Evolutionary conservation across 1,284 basidiomycete species (phyloP), one percentile per base, ranked within the genome.

Genomic region (Cutaneotrichosporon sp.): DNA sequence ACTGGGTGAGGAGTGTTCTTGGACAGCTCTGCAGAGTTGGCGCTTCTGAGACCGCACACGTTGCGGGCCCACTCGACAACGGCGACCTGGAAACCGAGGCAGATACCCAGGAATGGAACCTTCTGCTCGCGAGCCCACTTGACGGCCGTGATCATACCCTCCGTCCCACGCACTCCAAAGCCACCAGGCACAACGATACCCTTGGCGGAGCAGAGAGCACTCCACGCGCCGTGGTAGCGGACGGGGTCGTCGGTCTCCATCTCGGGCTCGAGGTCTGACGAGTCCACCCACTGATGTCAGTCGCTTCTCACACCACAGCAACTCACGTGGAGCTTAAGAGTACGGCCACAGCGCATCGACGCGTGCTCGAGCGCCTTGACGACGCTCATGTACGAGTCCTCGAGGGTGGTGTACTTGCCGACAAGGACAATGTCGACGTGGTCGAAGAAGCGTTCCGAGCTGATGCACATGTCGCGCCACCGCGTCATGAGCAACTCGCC

Each of bases 301-400:
- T 61, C 58, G 65, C 59, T 60, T 46, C 66, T 63, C 11, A 64
- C 26, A 49, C 59, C 34, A 14, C 66, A 55, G 30, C 26, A 21
- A 81, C 85, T 58, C 70, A 90, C 92, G 73, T 91, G 86, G 32
- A 97, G 84, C 62, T 84, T 84, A 50, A 97, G 85, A 77, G 91
- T 95, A 66, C 92, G 85, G 65, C 89, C 89, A 68, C 95, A 91
- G 57, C 92, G 87, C 83, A 99, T 91, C 0, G 94, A 91, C 6
- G 96, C 93, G 81, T 99, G 96, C 80, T 99, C 96, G 50, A 99
- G 85, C 31, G 97, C 88, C 83, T 99, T 99, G 76, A 90, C 90
- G 60, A 99, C 97, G 42, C 91, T 94, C 91, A 98, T 98, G 81
- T 99, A 99, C 42, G 94, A 97, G 81, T 99, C 96, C 80, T 96